phyloP scores from a whole-genome alignment of 352 stramenopile genomes.

The Phytophthora pini region DNA sequence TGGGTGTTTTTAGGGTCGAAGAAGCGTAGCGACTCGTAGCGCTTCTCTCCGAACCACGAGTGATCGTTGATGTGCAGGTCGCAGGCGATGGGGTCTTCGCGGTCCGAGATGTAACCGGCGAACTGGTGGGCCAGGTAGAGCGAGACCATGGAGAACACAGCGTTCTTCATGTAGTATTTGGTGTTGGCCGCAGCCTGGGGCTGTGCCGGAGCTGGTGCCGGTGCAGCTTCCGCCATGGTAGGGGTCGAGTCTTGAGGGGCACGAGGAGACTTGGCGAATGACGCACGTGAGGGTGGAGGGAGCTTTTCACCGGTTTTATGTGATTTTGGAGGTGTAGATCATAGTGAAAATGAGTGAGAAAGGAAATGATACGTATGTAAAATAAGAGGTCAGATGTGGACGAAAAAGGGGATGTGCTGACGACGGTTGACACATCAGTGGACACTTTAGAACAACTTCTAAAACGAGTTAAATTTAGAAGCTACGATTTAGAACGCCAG shows the following conservation, averaged over 20 bases:
- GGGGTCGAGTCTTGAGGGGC: conserved; percentile 1
- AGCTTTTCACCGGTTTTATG: conserved; percentile 9
- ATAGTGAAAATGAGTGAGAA: neutral
- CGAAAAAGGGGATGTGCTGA: conserved; percentile 18
- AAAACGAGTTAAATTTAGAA: too few species aligned
- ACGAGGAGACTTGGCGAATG: conserved; percentile 36
- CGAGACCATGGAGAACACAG: conserved; percentile 79
- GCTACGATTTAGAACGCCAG: neutral
- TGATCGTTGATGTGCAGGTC: conserved; percentile 76
- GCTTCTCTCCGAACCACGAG: conserved; percentile 62
- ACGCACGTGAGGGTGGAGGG: conserved; percentile 13
- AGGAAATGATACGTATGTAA: conserved; percentile 8
- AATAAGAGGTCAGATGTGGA: conserved; percentile 9
- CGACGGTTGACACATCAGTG: conserved; percentile 10
- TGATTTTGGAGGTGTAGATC: neutral
- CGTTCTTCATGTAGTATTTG: conserved; percentile 78
- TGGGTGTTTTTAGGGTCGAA: conserved; percentile 78
- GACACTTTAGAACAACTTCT: neutral
- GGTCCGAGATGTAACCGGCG: conserved; percentile 65
- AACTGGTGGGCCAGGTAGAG: conserved; percentile 62
- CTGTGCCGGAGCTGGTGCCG: conserved; percentile 26
- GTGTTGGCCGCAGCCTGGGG: conserved; percentile 50
- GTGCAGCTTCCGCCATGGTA: conserved; percentile 41
- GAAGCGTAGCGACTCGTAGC: conserved; percentile 78
- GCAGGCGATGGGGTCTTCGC: conserved; percentile 68